Percentiles rank a stretch among this genome's conserved stretches.
Conservation (phyloP, 345 rosid genomes). For the Rhizophora apiculata region DNA sequence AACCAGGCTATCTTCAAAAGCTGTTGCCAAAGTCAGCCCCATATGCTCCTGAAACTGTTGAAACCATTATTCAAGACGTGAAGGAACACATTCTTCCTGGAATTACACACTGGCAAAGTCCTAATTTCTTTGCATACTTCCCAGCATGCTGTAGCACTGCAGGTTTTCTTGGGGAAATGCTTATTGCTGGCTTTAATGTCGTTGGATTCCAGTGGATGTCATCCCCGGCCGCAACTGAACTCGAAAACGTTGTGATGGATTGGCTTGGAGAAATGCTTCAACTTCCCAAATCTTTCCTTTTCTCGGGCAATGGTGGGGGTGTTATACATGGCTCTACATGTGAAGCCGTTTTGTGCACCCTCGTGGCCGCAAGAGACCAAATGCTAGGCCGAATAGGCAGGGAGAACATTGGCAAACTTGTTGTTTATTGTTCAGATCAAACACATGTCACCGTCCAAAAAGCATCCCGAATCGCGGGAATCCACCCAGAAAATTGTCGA, state of each 20-base stretch:
- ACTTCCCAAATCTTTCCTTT: constrained; percentile 37
- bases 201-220: constrained; percentile 47
- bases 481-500: constrained; percentile 42
- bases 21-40: constrained; percentile 39
- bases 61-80: constrained; percentile 34
- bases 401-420: constrained; percentile 22
- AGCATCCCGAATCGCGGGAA: constrained; percentile 42
- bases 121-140: constrained; percentile 40
- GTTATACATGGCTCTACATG: constrained; percentile 36
- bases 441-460: constrained; percentile 32
- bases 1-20: constrained; percentile 36
- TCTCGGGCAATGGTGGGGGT: constrained; percentile 39
- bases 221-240: constrained; percentile 52
- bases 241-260: constrained; percentile 41
- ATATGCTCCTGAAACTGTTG: constrained; percentile 24
- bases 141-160: constrained; percentile 28
- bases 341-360: constrained; percentile 39
- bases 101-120: constrained; percentile 50
- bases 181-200: constrained; percentile 37
- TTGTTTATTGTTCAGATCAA: constrained; percentile 46
- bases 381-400: constrained; percentile 18
- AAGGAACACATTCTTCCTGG: constrained; percentile 38
- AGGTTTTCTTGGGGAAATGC: constrained; percentile 36
- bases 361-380: constrained; percentile 39
- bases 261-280: constrained; percentile 41